Conservation (phyloP, 305 asterid species). For the Solanum hybrid region DNA sequence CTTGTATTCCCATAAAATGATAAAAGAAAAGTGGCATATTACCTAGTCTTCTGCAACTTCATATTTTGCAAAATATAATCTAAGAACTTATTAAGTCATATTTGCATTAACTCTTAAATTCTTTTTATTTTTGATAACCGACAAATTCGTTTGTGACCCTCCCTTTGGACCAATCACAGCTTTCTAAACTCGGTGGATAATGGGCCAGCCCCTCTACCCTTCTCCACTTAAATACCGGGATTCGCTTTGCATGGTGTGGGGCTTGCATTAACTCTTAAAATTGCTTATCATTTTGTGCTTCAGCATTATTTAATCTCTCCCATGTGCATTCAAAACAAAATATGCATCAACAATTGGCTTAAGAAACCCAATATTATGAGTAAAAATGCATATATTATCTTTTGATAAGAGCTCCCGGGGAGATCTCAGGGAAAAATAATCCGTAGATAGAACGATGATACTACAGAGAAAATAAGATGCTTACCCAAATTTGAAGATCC, state of each 20-base stretch:
- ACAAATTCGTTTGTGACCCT: no score
- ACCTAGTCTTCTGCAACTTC: not conserved
- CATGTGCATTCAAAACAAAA: not conserved
- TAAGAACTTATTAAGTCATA: not conserved
- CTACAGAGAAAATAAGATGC: slow-evolving; percentile 16
- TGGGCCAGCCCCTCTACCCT: no score
- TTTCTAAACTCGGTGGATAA: no score
- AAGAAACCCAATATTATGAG: not conserved
- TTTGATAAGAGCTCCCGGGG: not conserved
- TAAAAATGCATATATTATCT: not conserved
- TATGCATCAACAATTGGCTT: not conserved
- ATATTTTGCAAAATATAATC: not conserved
- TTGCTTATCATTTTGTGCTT: not conserved
- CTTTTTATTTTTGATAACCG: no score
- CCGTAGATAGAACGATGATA: not conserved
- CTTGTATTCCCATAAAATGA: not conserved
- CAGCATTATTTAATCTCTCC: not conserved
- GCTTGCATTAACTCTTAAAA: not conserved
- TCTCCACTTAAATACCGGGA: no score
- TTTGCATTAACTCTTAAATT: not conserved
- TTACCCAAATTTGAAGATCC: slow-evolving; percentile 90
- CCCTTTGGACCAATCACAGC: no score
- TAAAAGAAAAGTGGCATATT: not conserved
- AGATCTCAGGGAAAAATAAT: not conserved
- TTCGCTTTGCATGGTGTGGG: no score